These are phyloP conservation scores for Cnidoscolus chayamansa DNA, from an alignment of 441 rosid genomes.

Conservation along the genomic window DNA sequence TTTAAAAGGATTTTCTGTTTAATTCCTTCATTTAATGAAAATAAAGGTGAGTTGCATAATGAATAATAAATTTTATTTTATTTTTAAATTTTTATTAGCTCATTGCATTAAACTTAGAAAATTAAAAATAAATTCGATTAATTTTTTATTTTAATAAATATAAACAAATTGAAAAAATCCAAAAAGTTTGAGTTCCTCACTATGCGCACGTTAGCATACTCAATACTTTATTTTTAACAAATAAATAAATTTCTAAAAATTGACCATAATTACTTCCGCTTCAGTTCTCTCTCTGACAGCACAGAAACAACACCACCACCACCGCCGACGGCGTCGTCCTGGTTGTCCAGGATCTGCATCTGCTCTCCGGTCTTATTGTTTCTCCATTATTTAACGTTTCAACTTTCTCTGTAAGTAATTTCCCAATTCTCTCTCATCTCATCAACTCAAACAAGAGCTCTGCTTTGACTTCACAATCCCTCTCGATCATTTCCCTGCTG, in stretches of 20 bases:
- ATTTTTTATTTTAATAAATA: too few relatives aligned
- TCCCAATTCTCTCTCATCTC: conserved; percentile 4
- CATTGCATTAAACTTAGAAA: too few relatives aligned
- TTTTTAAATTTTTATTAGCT: too few relatives aligned
- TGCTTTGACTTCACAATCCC: conserved; percentile 6
- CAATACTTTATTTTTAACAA: background rate
- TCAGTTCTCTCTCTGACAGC: conserved; percentile 8
- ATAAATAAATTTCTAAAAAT: background rate
- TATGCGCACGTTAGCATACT: conserved; percentile 13
- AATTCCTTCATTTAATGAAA: too few relatives aligned
- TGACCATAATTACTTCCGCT: conserved; percentile 11
- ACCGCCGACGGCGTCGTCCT: conserved; percentile 14
- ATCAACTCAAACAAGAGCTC: background rate
- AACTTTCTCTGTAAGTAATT: conserved; percentile 6
- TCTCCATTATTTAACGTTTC: background rate
- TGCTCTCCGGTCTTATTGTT: background rate
- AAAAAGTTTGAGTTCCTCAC: too few relatives aligned
- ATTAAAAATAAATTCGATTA: too few relatives aligned
- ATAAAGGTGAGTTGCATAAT: too few relatives aligned
- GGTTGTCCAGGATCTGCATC: conserved; percentile 8
- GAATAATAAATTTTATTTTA: too few relatives aligned
- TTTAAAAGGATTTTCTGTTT: too few relatives aligned
- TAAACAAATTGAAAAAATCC: too few relatives aligned
- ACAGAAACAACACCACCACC: conserved; percentile 8
- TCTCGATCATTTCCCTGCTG: conserved; percentile 4